Conservation (phyloP, 805 yeast genomes). For the Myxozyma vanderwaltii region DNA sequence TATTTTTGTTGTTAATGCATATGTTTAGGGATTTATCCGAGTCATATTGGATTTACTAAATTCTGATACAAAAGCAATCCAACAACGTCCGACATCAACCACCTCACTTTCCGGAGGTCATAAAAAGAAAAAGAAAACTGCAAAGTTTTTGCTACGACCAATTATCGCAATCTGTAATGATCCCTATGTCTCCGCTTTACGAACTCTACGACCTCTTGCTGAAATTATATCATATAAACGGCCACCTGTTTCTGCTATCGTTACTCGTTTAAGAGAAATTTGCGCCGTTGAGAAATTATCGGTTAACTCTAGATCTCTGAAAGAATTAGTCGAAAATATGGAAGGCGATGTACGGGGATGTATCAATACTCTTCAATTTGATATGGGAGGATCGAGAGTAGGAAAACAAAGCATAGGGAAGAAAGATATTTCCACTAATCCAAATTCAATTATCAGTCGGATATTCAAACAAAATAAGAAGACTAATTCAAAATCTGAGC, state of each 20-base stretch:
- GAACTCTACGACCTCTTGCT: constrained; percentile 68
- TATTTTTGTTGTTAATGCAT: neutral
- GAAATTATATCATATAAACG: constrained; percentile 70
- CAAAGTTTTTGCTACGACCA: constrained; percentile 66
- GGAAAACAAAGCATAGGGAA: constrained; percentile 16
- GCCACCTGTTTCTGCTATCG: constrained; percentile 53
- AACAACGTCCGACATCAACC: constrained; percentile 35
- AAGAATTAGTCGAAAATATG: constrained; percentile 66
- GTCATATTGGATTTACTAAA: constrained; percentile 58
- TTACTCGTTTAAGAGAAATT: constrained; percentile 53
- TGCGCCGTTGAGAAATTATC: constrained; percentile 58
- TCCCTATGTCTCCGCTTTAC: constrained; percentile 72
- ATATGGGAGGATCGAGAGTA: constrained; percentile 33
- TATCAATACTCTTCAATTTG: constrained; percentile 79
- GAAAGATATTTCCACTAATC: constrained; percentile 65
- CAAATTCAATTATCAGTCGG: constrained; percentile 66
- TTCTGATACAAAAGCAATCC: constrained; percentile 59
- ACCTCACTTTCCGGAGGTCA: constrained; percentile 23
- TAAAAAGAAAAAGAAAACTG: constrained; percentile 42
- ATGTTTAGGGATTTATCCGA: constrained; percentile 49
- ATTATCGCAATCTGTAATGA: constrained; percentile 93
- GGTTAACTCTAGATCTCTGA: constrained; percentile 54
- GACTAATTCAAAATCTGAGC: neutral
- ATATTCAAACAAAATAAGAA: constrained; percentile 58
- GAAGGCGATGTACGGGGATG: constrained; percentile 87